Evolutionary conservation across 768 basidiomycete species (phyloP), one percentile per base, ranked within the genome.

Genomic region (Calvatia gigantea): DNA sequence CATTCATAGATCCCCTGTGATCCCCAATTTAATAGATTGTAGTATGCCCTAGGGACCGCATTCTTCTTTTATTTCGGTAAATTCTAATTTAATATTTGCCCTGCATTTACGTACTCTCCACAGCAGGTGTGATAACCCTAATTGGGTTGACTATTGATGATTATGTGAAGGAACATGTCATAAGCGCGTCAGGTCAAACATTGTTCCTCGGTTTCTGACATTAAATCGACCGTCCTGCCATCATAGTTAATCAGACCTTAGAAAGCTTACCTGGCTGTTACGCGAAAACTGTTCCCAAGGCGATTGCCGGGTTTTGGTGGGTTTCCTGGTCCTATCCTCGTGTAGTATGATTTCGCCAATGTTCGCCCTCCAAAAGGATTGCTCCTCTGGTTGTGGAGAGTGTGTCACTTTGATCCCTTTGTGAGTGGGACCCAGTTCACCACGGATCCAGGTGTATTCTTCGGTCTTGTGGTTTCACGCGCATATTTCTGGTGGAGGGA

Each of bases 241-340:
- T 23, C 17, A 37, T 37, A 67, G 66, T 69, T 35, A 61, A 67
- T 44, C 58, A 44, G 1, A 35, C 41, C 1, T 51, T 69, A 1
- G 32, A 51, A 5, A 60, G 52, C 51, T 53, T 69, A n/a, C 67
- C 67, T 3, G 67, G 67, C n/a, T 69, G 67, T 55, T 69, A 69
- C 57, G 63, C 67, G 1, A 62, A 62, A 5, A 62, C 57, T 14
- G 66, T 69, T 3, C 68, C 66, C 31, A 59, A 62, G 8, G 65
- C 65, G 9, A 66, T 69, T 39, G 66, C 62, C 8, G 68, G 68
- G 2, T 64, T 64, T 48, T 69, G 66, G 67, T 68, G 31, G n/a
- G 64, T 17, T 29, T 27, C 19, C 2, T 7, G n/a, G 23, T 8
- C 15, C 31, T n/a, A 6, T 15, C 12, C n/a, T 39, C n/a, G 9